Conservation (phyloP, 2,329 filamentous ascomycete species). For the Cercospora citrullina region DNA sequence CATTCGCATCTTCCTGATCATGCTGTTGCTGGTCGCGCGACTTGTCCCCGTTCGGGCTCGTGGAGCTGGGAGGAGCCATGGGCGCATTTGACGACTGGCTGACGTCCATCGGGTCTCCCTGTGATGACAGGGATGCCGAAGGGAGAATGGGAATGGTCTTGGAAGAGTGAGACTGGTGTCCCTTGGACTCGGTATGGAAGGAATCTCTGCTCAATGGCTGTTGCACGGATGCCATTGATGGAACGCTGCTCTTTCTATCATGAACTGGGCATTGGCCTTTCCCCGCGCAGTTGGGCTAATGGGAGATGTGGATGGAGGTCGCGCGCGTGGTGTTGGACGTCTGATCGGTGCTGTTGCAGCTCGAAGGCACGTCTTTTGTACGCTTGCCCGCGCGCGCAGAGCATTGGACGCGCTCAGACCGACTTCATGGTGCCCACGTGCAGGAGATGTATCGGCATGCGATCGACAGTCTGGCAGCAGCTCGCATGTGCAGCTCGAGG, state of each 20-base stretch:
- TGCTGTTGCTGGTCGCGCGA: slow-evolving; percentile 28
- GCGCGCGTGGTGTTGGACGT: neutral
- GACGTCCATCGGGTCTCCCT: slow-evolving; percentile 36
- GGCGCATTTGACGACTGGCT: slow-evolving; percentile 27
- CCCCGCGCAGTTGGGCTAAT: neutral
- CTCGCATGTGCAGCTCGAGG: neutral
- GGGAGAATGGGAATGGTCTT: slow-evolving; percentile 37
- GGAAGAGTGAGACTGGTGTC: slow-evolving; percentile 26
- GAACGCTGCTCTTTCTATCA: slow-evolving; percentile 2
- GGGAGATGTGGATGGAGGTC: neutral
- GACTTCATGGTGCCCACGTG: slow-evolving; percentile 8
- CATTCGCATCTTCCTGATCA: slow-evolving; percentile 35
- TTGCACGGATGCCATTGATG: slow-evolving; percentile 47
- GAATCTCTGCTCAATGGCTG: slow-evolving; percentile 42
- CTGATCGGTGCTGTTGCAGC: neutral
- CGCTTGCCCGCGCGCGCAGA: neutral
- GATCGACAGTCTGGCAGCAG: neutral
- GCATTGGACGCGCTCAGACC: neutral
- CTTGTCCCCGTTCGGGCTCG: slow-evolving; percentile 34
- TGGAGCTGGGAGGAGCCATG: slow-evolving; percentile 36
- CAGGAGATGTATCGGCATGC: neutral
- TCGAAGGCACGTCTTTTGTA: neutral
- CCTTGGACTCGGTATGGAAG: slow-evolving; percentile 32
- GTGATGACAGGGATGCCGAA: slow-evolving; percentile 28
- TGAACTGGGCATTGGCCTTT: neutral